Base-by-base conservation (phyloP, 352 stramenopile genomes). In the Globisporangium ultimum region DNA sequence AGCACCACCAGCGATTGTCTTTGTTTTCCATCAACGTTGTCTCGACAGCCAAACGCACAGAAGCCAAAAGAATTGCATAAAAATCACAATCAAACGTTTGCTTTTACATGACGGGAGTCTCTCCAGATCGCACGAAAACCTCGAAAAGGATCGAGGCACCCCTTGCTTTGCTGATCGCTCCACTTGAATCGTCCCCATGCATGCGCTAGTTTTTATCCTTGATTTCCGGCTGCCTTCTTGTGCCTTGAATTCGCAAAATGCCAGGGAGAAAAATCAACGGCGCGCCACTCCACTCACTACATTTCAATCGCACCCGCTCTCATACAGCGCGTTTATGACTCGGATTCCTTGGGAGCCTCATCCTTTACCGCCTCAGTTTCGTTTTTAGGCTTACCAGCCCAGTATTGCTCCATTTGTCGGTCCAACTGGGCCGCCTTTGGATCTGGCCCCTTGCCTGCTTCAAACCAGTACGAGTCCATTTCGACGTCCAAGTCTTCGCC, bases 371-470 rank as follows among this genome's bases (percentile, higher is more conserved):
- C 57, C 13, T 65, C 64, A 15, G 48, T 41, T 15, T 62, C 54
- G 42, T 67, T 54, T 42, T 83, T 70, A 21, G 83, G 85, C 69
- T 96, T 95, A 47, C 71, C 74, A 18, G 84, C 87, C 88, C 88
- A 97, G 73, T 97, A 97, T 42, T 88, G 69, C 38, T 97, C 88
- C 79, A 97, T 91, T 56, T 95, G 82, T 38, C 84, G 83, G 59
- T 97, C 87, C 46, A 97, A 66, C 41, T 84, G 71, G 24, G 64
- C 76, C 15, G 82, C 74, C 64, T 96, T 86, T 8, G 88, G 88
- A 57, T 97, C 87, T 10, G 87, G 88, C 22, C 88, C 88, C 64
- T 97, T 97, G 24, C 88, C 88, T 20, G 79, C 88, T 60, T 91
- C 62, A 54, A 91, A 80, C 88, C 88, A 97, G 68, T 97, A 96